A percentile compares a stretch with the other conserved stretches of the same genome.
Conservation (phyloP, 2,329 filamentous ascomycete species). For the Kalmusia sp. region DNA sequence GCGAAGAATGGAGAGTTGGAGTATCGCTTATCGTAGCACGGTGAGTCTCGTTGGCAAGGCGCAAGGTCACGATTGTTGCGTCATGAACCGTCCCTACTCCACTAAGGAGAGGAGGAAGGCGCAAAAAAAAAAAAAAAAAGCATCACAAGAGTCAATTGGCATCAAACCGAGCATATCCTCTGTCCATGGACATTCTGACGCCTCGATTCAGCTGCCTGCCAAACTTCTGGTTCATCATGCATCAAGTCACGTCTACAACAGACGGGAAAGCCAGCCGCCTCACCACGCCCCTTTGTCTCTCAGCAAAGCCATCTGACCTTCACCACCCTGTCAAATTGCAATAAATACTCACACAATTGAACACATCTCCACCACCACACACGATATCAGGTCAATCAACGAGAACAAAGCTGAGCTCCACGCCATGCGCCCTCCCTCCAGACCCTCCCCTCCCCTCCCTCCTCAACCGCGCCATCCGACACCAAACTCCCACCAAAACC, state of each 20-base stretch:
- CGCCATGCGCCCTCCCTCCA: background rate
- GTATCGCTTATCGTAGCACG: too few relatives aligned
- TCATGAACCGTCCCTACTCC: background rate
- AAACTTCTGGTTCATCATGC: too few relatives aligned
- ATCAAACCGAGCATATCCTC: background rate
- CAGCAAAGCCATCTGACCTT: too few relatives aligned
- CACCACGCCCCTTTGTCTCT: background rate
- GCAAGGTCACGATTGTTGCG: background rate
- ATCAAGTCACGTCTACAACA: too few relatives aligned
- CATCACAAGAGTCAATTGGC: background rate
- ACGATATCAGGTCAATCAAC: background rate
- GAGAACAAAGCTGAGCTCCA: background rate
- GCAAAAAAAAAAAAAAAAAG: background rate
- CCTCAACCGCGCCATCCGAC: background rate
- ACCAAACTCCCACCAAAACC: background rate
- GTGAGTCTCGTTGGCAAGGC: too few relatives aligned
- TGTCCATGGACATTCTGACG: background rate
- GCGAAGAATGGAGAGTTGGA: too few relatives aligned
- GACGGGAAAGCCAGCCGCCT: background rate
- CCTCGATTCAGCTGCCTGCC: background rate
- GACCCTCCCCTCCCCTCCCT: too few relatives aligned
- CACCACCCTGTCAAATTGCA: too few relatives aligned
- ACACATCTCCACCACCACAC: too few relatives aligned
- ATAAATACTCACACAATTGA: too few relatives aligned
- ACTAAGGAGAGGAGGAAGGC: background rate